Evolutionary conservation across 2,329 filamentous ascomycete genomes (phyloP).

Genomic region (Myotisia sp.): DNA sequence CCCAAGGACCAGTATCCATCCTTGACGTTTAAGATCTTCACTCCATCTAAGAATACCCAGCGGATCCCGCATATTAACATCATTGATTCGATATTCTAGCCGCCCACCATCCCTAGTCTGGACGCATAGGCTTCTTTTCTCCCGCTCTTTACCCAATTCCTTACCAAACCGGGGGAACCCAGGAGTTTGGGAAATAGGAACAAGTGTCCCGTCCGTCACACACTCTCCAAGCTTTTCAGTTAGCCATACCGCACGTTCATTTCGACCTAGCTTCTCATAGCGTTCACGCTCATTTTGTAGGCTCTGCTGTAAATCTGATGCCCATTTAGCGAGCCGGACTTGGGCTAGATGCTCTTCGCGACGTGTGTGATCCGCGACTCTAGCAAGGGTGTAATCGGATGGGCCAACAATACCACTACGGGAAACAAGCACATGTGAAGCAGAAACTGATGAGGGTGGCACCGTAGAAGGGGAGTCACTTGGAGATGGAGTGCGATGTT

Average conservation of each 20-base stretch:
- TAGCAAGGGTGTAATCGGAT: constrained; percentile 45
- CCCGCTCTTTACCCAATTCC: constrained; percentile 7
- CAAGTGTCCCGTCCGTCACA: constrained; percentile 49
- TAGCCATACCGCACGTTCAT: constrained; percentile 55
- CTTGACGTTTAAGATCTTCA: constrained; percentile 48
- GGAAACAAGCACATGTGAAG: constrained; percentile 18
- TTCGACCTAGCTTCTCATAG: constrained; percentile 49
- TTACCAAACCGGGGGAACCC: constrained; percentile 19
- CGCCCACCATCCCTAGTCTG: constrained; percentile 16
- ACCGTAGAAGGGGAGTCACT: constrained; percentile 17
- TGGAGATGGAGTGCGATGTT: constrained; percentile 20
- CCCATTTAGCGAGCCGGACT: constrained; percentile 68
- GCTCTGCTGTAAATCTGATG: constrained; percentile 62
- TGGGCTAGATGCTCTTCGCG: constrained; percentile 49
- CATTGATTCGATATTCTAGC: constrained; percentile 20
- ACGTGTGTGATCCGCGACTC: constrained; percentile 45
- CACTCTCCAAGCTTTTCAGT: constrained; percentile 53
- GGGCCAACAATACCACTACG: constrained; percentile 15
- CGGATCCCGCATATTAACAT: constrained; percentile 47
- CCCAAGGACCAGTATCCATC: constrained; percentile 56
- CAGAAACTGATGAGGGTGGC: constrained; percentile 14
- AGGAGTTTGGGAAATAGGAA: constrained; percentile 35
- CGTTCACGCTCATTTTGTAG: constrained; percentile 57
- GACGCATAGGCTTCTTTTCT: constrained; percentile 15
- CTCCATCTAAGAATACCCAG: constrained; percentile 60